Conservation (phyloP, 352 stramenopile genomes). For the Globisporangium echinulatum region DNA sequence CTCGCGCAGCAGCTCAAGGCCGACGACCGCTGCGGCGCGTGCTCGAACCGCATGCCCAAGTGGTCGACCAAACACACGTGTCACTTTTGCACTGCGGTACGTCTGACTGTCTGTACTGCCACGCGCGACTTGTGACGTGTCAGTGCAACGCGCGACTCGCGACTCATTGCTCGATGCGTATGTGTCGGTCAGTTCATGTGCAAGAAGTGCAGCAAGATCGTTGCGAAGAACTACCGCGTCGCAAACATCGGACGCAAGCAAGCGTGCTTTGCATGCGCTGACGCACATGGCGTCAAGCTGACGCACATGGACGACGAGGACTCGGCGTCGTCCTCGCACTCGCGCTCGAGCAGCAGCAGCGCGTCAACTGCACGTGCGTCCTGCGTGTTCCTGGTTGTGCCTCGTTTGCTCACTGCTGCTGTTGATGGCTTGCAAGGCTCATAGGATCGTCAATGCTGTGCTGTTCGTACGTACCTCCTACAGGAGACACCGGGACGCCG, state of each 20-base stretch:
- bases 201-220: conserved; percentile 57
- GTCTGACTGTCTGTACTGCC: conserved; percentile 12
- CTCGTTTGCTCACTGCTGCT: not conserved
- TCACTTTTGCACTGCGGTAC: conserved; percentile 54
- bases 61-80: conserved; percentile 56
- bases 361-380: conserved; percentile 6
- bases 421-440: too few relatives aligned
- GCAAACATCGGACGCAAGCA: conserved; percentile 28
- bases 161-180: not conserved
- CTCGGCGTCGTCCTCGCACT: conserved; percentile 5
- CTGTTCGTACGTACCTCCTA: too few relatives aligned
- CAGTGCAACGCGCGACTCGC: too few relatives aligned
- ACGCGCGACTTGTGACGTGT: not conserved
- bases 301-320: conserved; percentile 15
- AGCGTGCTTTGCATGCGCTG: conserved; percentile 54
- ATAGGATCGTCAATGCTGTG: too few relatives aligned
- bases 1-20: conserved; percentile 44
- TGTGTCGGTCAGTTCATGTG: conserved; percentile 47
- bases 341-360: conserved; percentile 8
- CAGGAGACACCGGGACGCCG: conserved; percentile 8
- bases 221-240: conserved; percentile 52
- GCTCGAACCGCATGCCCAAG: conserved; percentile 48
- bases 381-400: not conserved
- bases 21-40: conserved; percentile 54
- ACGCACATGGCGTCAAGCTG: conserved; percentile 30